Conservation (phyloP, 2,329 filamentous ascomycete species). For the Macrophomina pseudophaseolina region DNA sequence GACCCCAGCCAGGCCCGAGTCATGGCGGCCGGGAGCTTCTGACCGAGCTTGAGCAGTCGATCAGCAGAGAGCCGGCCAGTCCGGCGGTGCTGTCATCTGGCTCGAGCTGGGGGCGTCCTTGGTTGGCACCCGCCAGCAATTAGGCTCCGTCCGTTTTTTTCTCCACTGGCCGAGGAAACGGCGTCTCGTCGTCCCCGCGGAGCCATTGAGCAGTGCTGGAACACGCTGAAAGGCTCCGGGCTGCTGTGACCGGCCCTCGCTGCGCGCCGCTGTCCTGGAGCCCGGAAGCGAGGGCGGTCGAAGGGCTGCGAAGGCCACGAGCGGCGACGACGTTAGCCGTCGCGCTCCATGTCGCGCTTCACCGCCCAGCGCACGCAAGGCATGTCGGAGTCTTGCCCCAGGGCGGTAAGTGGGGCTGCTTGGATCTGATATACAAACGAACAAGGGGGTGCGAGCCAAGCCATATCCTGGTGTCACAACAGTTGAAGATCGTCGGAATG, state of each 20-base stretch:
- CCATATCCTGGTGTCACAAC: conserved; percentile 10
- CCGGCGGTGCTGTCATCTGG: conserved; percentile 6
- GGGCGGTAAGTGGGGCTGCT: conserved; percentile 9
- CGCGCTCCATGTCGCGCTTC: conserved; percentile 12
- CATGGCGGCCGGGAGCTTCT: conserved; percentile 8
- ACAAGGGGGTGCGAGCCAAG: conserved; percentile 8
- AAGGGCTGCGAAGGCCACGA: neutral
- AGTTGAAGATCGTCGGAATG: conserved; percentile 18
- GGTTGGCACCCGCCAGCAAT: conserved; percentile 14
- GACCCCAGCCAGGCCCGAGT: conserved; percentile 15
- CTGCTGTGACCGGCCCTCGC: neutral
- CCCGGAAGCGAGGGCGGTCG: conserved; percentile 5
- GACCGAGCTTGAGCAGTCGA: conserved; percentile 18
- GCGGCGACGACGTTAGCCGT: conserved; percentile 4
- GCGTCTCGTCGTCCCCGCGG: neutral
- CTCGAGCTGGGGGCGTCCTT: neutral
- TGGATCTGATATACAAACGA: conserved; percentile 19
- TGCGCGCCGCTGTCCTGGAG: conserved; percentile 17
- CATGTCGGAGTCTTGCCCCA: conserved; percentile 11
- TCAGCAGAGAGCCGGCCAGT: conserved; percentile 16
- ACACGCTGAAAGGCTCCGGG: neutral
- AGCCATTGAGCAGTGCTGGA: conserved; percentile 1
- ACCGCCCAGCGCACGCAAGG: conserved; percentile 16
- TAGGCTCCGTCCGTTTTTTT: conserved; percentile 22
- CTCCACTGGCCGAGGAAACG: conserved; percentile 19